Evolutionary conservation across 768 basidiomycete genomes (phyloP), one percentile per base, ranked within the genome.

Genomic region (Galerina sulciceps): DNA sequence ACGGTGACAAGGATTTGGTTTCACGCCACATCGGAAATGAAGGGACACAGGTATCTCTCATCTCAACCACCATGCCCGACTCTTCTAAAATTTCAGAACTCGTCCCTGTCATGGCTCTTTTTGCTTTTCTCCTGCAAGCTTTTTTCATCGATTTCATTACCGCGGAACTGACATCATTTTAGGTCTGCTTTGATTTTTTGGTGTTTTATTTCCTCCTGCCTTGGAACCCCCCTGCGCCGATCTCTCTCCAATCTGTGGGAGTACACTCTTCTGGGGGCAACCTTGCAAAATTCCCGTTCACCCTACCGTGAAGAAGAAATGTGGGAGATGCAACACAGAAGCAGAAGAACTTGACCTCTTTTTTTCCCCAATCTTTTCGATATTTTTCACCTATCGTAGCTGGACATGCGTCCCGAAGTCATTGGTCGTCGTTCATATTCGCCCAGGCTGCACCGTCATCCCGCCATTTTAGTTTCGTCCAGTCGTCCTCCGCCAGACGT

Each of bases 151-250:
- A 14, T 38, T 31, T 56, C 57, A 44, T 37, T 45, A 18, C 55
- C 41, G n/a, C 6, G 36, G 43, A 37, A 43, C 46, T 53, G 31
- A 42, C 10, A 40, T 46, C 50, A 50, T 50, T n/a, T 22, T 51
- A 75, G 75, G 41, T 55, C 67, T 44, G 77, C 81, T 14, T 75
- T 81, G 26, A 65, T 89, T 6, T 79, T 80, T 41, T 88, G 88
- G 85, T 90, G 88, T 66, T 71, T 88, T 58, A 71, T 90, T 49
- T 87, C 87, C 35, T 89, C 87, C 6, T 88, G 88, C 73, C 69
- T 89, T 57, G 88, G 88, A 26, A 73, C 75, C 2, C 73, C 84
- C 4, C 70, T 86, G 38, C 72, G 78, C 46, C 73, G 71, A 26
- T 69, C 74, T n/a, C 60, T 85, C 20, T 73, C 75, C 34, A 77